phyloP scores from a whole-genome alignment of 2,329 filamentous ascomycete genomes.

The Talaromyces sp. region DNA sequence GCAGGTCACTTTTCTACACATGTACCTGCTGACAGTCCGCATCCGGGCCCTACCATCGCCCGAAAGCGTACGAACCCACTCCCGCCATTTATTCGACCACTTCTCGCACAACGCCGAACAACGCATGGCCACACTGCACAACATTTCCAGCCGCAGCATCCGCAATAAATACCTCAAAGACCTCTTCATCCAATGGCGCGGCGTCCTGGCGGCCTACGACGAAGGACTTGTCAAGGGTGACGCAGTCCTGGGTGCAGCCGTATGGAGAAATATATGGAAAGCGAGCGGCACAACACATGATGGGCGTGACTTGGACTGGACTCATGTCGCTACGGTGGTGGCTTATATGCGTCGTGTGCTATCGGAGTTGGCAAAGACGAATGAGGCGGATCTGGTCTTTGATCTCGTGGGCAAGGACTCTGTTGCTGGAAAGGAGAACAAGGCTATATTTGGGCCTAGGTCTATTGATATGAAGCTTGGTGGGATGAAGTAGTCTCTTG shows the following conservation, averaged over 20 bases:
- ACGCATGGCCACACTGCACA: slow-evolving; percentile 60
- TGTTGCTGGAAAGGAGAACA: slow-evolving; percentile 27
- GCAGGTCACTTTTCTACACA: slow-evolving; percentile 92
- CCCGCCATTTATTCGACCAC: slow-evolving; percentile 88
- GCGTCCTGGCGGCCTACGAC: slow-evolving; percentile 67
- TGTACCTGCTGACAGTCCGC: slow-evolving; percentile 85
- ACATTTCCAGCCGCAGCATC: slow-evolving; percentile 53
- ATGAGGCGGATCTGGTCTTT: slow-evolving; percentile 57
- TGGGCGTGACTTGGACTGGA: slow-evolving; percentile 57
- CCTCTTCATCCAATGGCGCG: slow-evolving; percentile 89
- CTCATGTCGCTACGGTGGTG: slow-evolving; percentile 61
- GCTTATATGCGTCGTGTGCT: slow-evolving; percentile 62
- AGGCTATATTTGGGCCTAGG: slow-evolving; percentile 36
- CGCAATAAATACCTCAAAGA: slow-evolving; percentile 72
- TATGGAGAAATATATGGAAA: slow-evolving; percentile 94
- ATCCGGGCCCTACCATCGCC: slow-evolving; percentile 71
- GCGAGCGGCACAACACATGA: slow-evolving; percentile 52
- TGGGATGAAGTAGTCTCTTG: slow-evolving; percentile 7
- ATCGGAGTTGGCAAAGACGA: slow-evolving; percentile 52
- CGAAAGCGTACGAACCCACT: slow-evolving; percentile 70
- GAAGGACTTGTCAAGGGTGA: slow-evolving; percentile 49
- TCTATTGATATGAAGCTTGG: slow-evolving; percentile 34
- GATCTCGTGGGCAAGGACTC: slow-evolving; percentile 40
- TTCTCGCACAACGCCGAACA: slow-evolving; percentile 70
- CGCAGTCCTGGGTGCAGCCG: slow-evolving; percentile 58